Conservation (phyloP, 1,284 basidiomycete species). For the Inonotus hispidus region DNA sequence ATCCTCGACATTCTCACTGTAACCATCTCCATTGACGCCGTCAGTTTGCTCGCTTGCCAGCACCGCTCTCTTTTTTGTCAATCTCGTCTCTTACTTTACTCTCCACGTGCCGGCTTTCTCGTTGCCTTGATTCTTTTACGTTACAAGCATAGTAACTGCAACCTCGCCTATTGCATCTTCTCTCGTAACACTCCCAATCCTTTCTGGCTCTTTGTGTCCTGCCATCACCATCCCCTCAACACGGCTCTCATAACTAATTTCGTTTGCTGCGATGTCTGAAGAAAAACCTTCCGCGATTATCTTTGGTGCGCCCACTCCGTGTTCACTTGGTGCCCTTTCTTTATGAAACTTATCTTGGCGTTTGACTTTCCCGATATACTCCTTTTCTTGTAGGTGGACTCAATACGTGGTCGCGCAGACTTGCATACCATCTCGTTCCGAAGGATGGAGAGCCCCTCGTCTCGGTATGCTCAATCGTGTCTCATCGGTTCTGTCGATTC, state of each 20-base stretch:
- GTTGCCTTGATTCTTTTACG: neutral
- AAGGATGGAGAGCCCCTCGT: constrained; percentile 62
- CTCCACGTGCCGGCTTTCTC: neutral
- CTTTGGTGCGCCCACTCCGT: constrained; percentile 51
- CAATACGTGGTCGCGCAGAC: constrained; percentile 67
- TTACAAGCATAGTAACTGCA: constrained; percentile 2
- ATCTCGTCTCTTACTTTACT: neutral
- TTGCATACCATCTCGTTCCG: constrained; percentile 60
- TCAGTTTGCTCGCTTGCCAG: neutral
- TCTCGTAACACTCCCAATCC: constrained; percentile 14
- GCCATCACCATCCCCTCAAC: neutral
- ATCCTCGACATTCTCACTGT: constrained; percentile 8
- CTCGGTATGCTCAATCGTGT: constrained; percentile 34
- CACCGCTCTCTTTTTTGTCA: neutral
- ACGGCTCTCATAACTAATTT: neutral
- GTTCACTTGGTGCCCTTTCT: neutral
- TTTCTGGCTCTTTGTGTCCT: neutral
- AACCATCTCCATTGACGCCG: neutral
- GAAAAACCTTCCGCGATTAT: constrained; percentile 72
- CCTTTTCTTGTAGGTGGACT: constrained; percentile 53
- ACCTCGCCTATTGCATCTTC: constrained; percentile 1
- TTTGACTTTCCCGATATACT: neutral
- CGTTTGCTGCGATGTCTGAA: constrained; percentile 7
- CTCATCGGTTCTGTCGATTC: constrained; percentile 15
- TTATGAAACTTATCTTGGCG: constrained; percentile 17